A percentile compares a stretch with the other conserved stretches of the same genome.
These are phyloP conservation scores for Zasmidium cellare DNA, from an alignment of 2,329 filamentous ascomycete genomes.

Conservation along the genomic window DNA sequence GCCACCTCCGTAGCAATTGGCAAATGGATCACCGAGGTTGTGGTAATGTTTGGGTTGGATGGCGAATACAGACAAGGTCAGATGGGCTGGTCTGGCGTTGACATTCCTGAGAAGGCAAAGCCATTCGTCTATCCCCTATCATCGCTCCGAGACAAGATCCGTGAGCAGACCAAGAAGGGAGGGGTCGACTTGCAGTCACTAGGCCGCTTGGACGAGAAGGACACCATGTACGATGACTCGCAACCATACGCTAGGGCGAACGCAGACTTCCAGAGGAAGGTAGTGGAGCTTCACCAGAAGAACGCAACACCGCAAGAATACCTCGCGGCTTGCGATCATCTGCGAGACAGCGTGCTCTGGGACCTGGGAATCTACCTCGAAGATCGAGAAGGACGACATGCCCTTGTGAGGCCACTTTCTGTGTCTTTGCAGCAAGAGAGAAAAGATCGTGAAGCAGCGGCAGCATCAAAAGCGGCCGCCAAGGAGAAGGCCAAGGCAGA, in stretches of 20 bases:
- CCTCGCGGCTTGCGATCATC: conserved; percentile 72
- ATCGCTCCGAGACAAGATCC: conserved; percentile 58
- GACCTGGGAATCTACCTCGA: conserved; percentile 85
- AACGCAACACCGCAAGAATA: conserved; percentile 65
- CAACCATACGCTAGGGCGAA: conserved; percentile 51
- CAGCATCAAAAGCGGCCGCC: conserved; percentile 46
- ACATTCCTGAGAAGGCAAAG: conserved; percentile 60
- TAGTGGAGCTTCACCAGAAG: conserved; percentile 54
- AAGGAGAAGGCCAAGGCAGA: conserved; percentile 55
- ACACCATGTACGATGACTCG: conserved; percentile 25
- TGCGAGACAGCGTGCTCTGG: conserved; percentile 79
- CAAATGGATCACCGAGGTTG: conserved; percentile 78
- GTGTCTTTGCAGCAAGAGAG: conserved; percentile 51
- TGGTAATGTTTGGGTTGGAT: conserved; percentile 82
- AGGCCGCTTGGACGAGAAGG: conserved; percentile 25
- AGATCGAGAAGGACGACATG: conserved; percentile 68
- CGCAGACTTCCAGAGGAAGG: conserved; percentile 59
- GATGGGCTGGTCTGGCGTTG: conserved; percentile 66
- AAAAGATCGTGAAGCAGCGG: conserved; percentile 54
- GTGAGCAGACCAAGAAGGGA: conserved; percentile 55
- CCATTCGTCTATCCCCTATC: conserved; percentile 62
- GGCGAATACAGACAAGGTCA: conserved; percentile 46
- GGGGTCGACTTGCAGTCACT: conserved; percentile 38
- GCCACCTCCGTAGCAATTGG: conserved; percentile 58
- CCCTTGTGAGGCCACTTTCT: conserved; percentile 70